Conservation (phyloP, 345 rosid species). For the Gossypium arboreum region DNA sequence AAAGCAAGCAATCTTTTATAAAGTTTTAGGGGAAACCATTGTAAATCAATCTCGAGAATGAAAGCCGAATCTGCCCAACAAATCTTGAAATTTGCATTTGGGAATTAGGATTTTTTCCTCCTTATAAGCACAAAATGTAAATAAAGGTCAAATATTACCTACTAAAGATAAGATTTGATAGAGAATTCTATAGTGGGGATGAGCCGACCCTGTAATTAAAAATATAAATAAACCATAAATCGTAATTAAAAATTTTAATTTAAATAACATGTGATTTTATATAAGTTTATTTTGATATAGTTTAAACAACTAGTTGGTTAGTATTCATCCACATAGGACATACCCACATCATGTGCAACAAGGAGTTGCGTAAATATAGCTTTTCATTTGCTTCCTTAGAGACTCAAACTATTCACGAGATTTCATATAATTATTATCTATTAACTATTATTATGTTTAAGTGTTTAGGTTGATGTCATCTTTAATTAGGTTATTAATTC, state of each 20-base stretch:
- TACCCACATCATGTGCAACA: no score
- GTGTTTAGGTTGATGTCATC: no score
- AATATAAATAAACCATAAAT: not conserved
- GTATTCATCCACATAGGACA: no score
- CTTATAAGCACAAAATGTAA: not conserved
- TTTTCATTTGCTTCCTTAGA: no score
- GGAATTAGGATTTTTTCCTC: not conserved
- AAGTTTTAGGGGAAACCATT: not conserved
- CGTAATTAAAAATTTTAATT: not conserved
- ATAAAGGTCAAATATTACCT: constrained; percentile 14
- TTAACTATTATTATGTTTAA: no score
- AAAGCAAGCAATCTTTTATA: not conserved
- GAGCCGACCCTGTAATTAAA: constrained; percentile 18
- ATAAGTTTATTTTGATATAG: no score
- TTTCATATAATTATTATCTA: no score
- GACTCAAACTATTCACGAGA: no score
- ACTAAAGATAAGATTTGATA: not conserved
- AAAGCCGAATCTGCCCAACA: constrained; percentile 12
- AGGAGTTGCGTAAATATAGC: no score
- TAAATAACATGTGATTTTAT: no score
- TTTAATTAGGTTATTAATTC: no score
- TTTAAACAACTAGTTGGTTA: no score
- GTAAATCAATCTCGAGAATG: not conserved
- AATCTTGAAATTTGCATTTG: not conserved
- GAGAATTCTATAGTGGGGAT: constrained; percentile 12